Evolutionary conservation across 306 rosid genomes (phyloP), one percentile per base, ranked within the genome.

Genomic region (Leucaena leucocephala): DNA sequence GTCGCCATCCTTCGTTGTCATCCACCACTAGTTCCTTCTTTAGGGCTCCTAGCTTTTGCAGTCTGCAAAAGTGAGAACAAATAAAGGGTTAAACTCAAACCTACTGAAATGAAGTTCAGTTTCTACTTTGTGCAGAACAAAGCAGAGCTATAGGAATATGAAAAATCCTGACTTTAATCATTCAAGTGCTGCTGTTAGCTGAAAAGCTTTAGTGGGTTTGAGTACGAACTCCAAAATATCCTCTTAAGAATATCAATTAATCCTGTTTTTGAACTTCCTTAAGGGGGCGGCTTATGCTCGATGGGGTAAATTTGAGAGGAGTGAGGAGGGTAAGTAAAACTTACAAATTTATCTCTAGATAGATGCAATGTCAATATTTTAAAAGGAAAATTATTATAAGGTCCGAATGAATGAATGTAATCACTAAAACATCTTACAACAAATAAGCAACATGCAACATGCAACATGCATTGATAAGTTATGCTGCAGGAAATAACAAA

Each of bases 1-100:
- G 88, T 33, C 98, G 89, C 98, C 98, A 95, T 59, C 57, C 74
- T 87, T 95, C 89, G 7, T 89, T 78, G 0, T 68, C 36, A 0
- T 87, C 86, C 84, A 87, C 89, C 81, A 87, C 94, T 3, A 80
- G 76, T 22, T 69, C 69, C 82, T 39, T 64, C 45, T 90, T 90
- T 22, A 95, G 86, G 12, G 91, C 98, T 21, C 98, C 98, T 77
- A 88, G 72, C 15, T 63, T 21, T 75, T 78, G 79, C 77, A 92
- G 80, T 85, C 98, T 95, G 83, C 81, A 86, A 2, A 54, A 63
- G 63, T 78, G 5, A 52, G 58, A 48, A 69, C 78, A 63, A 48
- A 69, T 75, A 63, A 63, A 64, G 6, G 39, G 16, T 75, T 70
- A 75, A 75, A 40, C 58, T 75, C 78, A 75, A 75, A 40, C 58